Conservation (phyloP, 371 early-diverging fungal genomes). For the Mortierella polycephala region DNA sequence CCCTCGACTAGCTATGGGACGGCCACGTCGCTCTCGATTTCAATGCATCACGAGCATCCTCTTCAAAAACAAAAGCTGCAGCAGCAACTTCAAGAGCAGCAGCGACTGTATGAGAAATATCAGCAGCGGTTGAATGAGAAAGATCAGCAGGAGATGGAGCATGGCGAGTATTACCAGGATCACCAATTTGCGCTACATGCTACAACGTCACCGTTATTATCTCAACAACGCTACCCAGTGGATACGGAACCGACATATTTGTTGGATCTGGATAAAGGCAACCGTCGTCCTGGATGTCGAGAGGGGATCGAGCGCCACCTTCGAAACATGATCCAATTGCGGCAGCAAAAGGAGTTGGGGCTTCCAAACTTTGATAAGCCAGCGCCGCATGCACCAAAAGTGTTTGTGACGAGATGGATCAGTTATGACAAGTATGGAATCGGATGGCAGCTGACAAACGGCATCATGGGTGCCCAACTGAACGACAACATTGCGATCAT, state of each 20-base stretch:
- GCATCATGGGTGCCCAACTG: constrained; percentile 36
- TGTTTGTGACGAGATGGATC: constrained; percentile 45
- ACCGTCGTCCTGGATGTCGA: constrained; percentile 3
- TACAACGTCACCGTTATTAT: too few relatives aligned
- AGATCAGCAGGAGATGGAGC: not conserved
- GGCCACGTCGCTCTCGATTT: constrained; percentile 40
- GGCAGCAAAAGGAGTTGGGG: constrained; percentile 12
- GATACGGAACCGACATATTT: too few relatives aligned
- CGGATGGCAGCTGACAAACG: constrained; percentile 44
- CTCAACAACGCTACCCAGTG: too few relatives aligned
- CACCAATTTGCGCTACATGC: too few relatives aligned
- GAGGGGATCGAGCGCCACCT: constrained; percentile 30
- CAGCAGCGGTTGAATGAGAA: not conserved
- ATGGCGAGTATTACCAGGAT: too few relatives aligned
- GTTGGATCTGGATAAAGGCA: not conserved
- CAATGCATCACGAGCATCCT: constrained; percentile 29
- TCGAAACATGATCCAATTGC: constrained; percentile 17
- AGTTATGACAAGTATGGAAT: constrained; percentile 38
- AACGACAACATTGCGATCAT: constrained; percentile 29
- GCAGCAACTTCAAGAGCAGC: constrained; percentile 13
- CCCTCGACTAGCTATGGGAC: constrained; percentile 47
- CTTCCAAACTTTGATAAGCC: not conserved
- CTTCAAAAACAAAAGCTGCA: constrained; percentile 9
- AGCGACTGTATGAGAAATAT: not conserved
- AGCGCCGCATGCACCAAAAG: constrained; percentile 10